These are phyloP conservation scores for Schwanniomyces yamadae DNA, from an alignment of 805 yeast genomes.

Conservation along the genomic window DNA sequence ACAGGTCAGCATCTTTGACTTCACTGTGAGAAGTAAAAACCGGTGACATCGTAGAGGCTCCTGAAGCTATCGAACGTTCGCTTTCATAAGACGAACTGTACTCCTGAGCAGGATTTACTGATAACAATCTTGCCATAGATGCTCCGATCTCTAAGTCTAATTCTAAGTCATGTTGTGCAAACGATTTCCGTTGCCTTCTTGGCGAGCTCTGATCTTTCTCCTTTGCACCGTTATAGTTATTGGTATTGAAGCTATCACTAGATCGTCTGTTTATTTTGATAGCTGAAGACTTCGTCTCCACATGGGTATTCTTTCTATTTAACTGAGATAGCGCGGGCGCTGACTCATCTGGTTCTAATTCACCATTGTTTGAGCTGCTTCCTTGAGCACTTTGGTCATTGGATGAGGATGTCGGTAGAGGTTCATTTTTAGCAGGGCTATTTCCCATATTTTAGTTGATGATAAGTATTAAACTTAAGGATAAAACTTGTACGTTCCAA, in stretches of 20 bases:
- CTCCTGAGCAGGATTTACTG: slow-evolving; percentile 8
- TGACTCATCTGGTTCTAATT: slow-evolving; percentile 40
- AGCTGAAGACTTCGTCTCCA: slow-evolving; percentile 5
- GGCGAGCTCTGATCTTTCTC: slow-evolving; percentile 4
- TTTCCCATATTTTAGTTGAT: slow-evolving; percentile 48
- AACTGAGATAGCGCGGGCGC: slow-evolving; percentile 42
- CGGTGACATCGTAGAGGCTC: slow-evolving; percentile 27
- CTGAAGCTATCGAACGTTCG: slow-evolving; percentile 29
- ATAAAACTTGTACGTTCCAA: background rate
- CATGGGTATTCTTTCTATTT: slow-evolving; percentile 6
- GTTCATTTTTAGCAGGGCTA: slow-evolving; percentile 59
- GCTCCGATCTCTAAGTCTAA: slow-evolving; percentile 45
- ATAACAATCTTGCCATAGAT: slow-evolving; percentile 44
- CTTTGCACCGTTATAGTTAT: slow-evolving; percentile 5
- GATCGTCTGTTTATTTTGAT: slow-evolving; percentile 4
- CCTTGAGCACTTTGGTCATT: slow-evolving; percentile 5
- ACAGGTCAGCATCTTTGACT: slow-evolving; percentile 36
- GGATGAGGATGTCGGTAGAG: slow-evolving; percentile 44
- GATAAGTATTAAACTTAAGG: slow-evolving; percentile 1
- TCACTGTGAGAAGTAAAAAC: slow-evolving; percentile 33
- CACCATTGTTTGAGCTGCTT: slow-evolving; percentile 26
- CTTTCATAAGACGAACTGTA: slow-evolving; percentile 44
- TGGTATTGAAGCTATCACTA: slow-evolving; percentile 4
- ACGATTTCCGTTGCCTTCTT: slow-evolving; percentile 2
- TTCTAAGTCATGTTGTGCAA: slow-evolving; percentile 15